Evolutionary conservation across 441 rosid genomes (phyloP).

Genomic region (Populus hybrid): DNA sequence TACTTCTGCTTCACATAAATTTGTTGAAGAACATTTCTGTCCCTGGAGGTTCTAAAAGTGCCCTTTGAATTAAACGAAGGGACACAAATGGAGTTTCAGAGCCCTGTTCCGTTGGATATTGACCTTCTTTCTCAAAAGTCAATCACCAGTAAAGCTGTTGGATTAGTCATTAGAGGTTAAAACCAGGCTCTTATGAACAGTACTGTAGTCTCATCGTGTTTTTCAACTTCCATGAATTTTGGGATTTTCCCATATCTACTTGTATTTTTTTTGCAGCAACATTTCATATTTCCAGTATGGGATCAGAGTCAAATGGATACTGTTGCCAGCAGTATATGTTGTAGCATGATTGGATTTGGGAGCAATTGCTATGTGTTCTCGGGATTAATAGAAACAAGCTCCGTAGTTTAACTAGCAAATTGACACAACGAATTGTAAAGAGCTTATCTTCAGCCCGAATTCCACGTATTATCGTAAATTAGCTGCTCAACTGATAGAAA

Average conservation of each 20-base stretch:
- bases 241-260: background rate
- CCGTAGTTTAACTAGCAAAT: background rate
- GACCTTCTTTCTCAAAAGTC: background rate
- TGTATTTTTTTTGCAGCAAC: background rate
- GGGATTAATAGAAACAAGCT: background rate
- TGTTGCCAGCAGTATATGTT: background rate
- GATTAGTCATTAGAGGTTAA: background rate
- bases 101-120: background rate
- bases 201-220: background rate
- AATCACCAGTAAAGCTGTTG: background rate
- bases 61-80: background rate
- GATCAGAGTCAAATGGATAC: background rate
- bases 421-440: background rate
- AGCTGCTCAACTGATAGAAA: too few species aligned
- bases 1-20: background rate
- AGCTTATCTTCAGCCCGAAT: background rate
- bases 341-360: background rate
- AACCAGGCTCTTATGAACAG: background rate
- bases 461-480: too few species aligned
- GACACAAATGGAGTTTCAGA: background rate
- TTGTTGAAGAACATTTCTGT: too few species aligned
- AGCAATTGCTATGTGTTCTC: background rate
- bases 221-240: background rate
- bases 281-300: background rate
- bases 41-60: background rate